Evolutionary conservation across 192 early-diverging fungal genomes (phyloP), one percentile per base, ranked within the genome.

Genomic region (Backusella westeae): DNA sequence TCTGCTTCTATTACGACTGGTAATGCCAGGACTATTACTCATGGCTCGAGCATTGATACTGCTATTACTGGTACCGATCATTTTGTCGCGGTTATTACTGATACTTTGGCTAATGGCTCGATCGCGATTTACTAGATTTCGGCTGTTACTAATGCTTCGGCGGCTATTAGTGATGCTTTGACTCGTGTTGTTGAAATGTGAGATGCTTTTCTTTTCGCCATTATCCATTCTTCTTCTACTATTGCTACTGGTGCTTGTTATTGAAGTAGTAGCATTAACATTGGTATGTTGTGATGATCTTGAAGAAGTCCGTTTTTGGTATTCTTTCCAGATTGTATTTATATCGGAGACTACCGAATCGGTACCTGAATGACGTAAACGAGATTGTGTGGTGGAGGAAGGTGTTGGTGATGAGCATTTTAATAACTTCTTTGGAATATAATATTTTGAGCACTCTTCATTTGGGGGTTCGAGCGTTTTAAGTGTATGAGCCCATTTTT

Each of bases 271-370:
- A 10, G 53, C 23, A 7, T 9, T 26, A 21, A 21, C 8, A 56
- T 56, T 21, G 19, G 6, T 26, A 26, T 63, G 9, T 14, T 63
- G 21, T 29, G 26, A 63, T 63, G 56, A 26, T 63, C 21, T 63
- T 3, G 56, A 29, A 29, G 56, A 29, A 12, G 56, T 63, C 56
- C 10, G 56, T 12, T 63, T 63, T 29, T 71, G 70, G 29, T 71
- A 71, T 41, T 71, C 70, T 71, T 49, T 71, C 70, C 70, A 71
- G 10, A 71, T 71, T 15, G 26, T 49, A 9, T 46, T 39, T 49
- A 71, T 71, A 9, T 71, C 42, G 26, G 70, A 71, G 19, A 17
- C 41, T 14, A 26, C 41, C 23, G 23, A 32, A 19, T 12, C 14
- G 23, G 26, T 49, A 15, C 29, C 70, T 23, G 35, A 34, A 46